Conservation (phyloP, 129 eudicot species). For the Centella asiatica region DNA sequence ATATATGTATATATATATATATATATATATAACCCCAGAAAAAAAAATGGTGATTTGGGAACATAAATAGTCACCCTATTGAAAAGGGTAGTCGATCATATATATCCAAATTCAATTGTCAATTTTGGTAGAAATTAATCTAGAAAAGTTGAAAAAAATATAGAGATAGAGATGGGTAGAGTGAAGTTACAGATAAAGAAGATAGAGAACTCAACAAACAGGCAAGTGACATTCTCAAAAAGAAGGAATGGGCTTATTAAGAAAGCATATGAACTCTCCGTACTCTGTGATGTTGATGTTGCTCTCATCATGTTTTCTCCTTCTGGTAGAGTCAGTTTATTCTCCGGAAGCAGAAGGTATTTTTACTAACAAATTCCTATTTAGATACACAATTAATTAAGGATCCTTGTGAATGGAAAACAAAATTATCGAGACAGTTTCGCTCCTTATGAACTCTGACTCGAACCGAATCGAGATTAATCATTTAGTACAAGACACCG, state of each 20-base stretch:
- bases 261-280: conserved; percentile 87
- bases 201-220: conserved; percentile 72
- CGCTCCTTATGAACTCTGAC: too few relatives aligned
- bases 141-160: background rate
- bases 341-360: conserved; percentile 61
- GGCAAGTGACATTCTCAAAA: conserved; percentile 92
- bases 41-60: too few relatives aligned
- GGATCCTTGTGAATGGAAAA: too few relatives aligned
- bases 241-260: conserved; percentile 82
- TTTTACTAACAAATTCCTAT: background rate
- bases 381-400: background rate
- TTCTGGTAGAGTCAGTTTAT: conserved; percentile 69
- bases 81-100: background rate
- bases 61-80: background rate
- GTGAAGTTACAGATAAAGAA: conserved; percentile 83
- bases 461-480: too few relatives aligned
- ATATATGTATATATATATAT: background rate
- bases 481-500: too few relatives aligned
- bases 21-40: background rate
- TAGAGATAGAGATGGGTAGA: conserved; percentile 44
- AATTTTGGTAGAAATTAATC: background rate
- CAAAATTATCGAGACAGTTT: too few relatives aligned
- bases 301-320: conserved; percentile 91
- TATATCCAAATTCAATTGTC: background rate
- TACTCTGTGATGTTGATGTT: conserved; percentile 88